Evolutionary conservation across 2,329 filamentous ascomycete species (phyloP).

Genomic region (Venturia aucupariae): DNA sequence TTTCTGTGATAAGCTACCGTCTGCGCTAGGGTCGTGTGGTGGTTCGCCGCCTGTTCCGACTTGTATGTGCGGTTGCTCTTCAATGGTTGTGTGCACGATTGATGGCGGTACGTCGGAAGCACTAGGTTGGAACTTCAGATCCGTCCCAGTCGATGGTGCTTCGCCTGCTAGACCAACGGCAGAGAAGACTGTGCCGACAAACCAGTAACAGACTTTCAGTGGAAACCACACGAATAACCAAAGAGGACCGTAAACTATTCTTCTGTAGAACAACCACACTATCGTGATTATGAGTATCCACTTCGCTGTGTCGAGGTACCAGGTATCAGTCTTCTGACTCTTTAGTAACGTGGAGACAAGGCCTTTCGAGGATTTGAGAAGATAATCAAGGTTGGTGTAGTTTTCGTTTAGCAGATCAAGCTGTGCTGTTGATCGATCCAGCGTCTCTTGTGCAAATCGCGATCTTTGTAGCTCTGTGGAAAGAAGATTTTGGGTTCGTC

Average conservation of each 20-base stretch:
- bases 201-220: conserved; percentile 55
- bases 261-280: conserved; percentile 75
- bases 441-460: conserved; percentile 80
- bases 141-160: conserved; percentile 6
- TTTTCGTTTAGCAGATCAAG: conserved; percentile 71
- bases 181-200: conserved; percentile 47
- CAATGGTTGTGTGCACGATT: conserved; percentile 25
- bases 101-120: conserved; percentile 39
- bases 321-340: conserved; percentile 93
- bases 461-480: conserved; percentile 75
- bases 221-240: conserved; percentile 87
- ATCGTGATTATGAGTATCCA: conserved; percentile 72
- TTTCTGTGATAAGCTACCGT: conserved; percentile 29
- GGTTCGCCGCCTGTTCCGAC: conserved; percentile 44
- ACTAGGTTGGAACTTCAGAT: conserved; percentile 18
- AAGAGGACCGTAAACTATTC: conserved; percentile 77
- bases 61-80: conserved; percentile 28
- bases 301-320: conserved; percentile 89
- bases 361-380: conserved; percentile 64
- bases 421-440: conserved; percentile 74
- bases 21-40: conserved; percentile 26
- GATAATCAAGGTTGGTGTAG: conserved; percentile 68
- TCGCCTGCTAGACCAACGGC: conserved; percentile 34
- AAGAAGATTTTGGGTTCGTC: conserved; percentile 80
- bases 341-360: conserved; percentile 70